Percentiles rank a stretch among this genome's conserved stretches.
phyloP scores from a whole-genome alignment of 331 rosid species.

The Quercus tomentella region DNA sequence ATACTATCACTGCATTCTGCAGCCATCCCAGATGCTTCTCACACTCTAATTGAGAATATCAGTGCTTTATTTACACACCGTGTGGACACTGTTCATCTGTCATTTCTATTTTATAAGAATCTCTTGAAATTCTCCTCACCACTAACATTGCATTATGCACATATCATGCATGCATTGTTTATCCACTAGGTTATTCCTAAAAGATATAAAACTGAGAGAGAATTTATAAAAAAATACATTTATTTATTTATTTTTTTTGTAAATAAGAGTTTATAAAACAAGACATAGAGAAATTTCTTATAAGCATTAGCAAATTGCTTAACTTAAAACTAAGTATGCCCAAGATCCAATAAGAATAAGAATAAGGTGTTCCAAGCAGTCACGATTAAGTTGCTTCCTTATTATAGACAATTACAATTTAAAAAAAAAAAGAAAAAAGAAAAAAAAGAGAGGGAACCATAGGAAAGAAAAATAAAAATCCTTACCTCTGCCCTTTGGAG shows the following conservation, averaged over 20 bases:
- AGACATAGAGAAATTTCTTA: neutral
- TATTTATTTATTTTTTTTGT: no score
- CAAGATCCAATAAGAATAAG: neutral
- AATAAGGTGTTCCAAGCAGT: neutral
- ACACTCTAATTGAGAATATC: neutral
- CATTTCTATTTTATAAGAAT: neutral
- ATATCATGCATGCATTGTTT: neutral
- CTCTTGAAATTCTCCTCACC: neutral
- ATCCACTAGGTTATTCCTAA: neutral
- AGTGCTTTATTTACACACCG: neutral
- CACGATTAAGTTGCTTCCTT: neutral
- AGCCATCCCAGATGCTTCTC: neutral
- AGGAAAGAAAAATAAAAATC: neutral
- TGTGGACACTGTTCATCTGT: neutral
- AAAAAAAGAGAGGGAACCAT: neutral
- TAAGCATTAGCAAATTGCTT: neutral
- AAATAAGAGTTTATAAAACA: neutral
- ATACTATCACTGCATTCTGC: neutral
- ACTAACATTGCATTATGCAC: neutral
- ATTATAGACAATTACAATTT: neutral
- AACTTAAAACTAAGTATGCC: neutral
- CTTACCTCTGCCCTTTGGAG: slow-evolving; percentile 83
- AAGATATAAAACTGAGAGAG: neutral
- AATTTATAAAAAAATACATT: neutral
- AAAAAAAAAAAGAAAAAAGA: neutral